A percentile compares a stretch with the other conserved stretches of the same genome.
Conservation (phyloP, 2,329 filamentous ascomycete genomes). For the Paecilomyces dactylethromorphus region DNA sequence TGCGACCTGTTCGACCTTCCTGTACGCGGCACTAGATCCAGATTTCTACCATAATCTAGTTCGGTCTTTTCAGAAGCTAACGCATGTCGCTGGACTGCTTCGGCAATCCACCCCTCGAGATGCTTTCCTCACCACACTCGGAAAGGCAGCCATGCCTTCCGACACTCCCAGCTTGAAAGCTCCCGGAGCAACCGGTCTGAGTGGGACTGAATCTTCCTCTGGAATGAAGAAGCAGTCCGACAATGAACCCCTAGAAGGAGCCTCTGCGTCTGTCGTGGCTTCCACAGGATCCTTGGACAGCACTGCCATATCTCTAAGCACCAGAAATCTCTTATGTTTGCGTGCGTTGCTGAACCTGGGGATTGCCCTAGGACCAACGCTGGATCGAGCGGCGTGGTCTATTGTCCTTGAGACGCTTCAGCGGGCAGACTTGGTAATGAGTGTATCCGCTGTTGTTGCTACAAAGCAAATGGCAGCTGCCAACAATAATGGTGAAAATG, state of each 20-base stretch:
- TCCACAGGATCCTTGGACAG: constrained; percentile 31
- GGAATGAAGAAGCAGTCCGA: constrained; percentile 24
- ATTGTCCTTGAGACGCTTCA: constrained; percentile 90
- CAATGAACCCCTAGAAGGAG: constrained; percentile 18
- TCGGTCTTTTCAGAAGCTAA: constrained; percentile 87
- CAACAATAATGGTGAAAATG: constrained; percentile 20
- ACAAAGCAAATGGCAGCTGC: constrained; percentile 21
- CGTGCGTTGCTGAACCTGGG: constrained; percentile 89
- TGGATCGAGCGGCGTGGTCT: constrained; percentile 71
- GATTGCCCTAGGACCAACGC: constrained; percentile 84
- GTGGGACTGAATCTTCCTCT: constrained; percentile 10
- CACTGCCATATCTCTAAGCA: constrained; percentile 59
- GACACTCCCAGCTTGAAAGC: constrained; percentile 43
- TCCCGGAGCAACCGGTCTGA: constrained; percentile 9
- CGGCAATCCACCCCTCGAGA: constrained; percentile 81
- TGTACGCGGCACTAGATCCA: constrained; percentile 84
- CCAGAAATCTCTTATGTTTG: constrained; percentile 82
- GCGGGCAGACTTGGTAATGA: constrained; percentile 83
- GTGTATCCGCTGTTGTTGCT: constrained; percentile 18
- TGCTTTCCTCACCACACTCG: constrained; percentile 87
- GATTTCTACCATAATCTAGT: constrained; percentile 92
- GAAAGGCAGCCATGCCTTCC: constrained; percentile 85
- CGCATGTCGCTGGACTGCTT: constrained; percentile 86
- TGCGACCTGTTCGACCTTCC: constrained; percentile 89
- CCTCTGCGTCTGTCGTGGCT: constrained; percentile 20